Conservation (phyloP, 2,329 filamentous ascomycete species). For the Microdochium nivale region DNA sequence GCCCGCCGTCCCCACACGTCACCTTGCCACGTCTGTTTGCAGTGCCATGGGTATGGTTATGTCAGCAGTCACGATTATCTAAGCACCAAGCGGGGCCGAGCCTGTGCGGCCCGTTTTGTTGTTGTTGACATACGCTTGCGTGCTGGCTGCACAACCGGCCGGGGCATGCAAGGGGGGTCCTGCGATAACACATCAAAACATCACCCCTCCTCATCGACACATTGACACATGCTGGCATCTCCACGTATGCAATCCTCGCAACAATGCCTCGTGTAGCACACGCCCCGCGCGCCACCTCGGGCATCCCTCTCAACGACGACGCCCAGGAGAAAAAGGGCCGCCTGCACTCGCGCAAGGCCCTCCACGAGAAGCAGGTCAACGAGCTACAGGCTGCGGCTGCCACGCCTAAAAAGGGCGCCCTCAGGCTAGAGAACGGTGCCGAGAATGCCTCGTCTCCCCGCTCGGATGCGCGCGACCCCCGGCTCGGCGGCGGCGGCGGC, state of each 20-base stretch:
- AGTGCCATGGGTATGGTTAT: background rate
- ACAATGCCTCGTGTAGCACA: constrained; percentile 53
- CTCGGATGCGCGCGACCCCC: constrained; percentile 49
- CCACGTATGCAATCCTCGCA: constrained; percentile 5
- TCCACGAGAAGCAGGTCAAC: constrained; percentile 86
- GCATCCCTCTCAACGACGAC: constrained; percentile 92
- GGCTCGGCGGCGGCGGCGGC: constrained; percentile 24
- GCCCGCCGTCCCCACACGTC: too few relatives aligned
- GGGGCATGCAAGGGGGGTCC: background rate
- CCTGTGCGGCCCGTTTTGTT: too few relatives aligned
- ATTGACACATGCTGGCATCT: constrained; percentile 9
- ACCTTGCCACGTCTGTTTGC: too few relatives aligned
- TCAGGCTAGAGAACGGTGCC: constrained; percentile 44
- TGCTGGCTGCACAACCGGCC: background rate
- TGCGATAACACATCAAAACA: constrained; percentile 7
- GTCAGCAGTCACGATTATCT: background rate
- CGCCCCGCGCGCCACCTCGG: constrained; percentile 38
- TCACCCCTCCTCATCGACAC: constrained; percentile 7
- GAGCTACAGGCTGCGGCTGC: constrained; percentile 73
- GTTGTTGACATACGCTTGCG: background rate
- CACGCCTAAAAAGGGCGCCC: constrained; percentile 56
- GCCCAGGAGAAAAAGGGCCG: constrained; percentile 83
- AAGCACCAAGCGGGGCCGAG: background rate
- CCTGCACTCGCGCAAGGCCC: constrained; percentile 76
- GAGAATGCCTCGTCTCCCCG: constrained; percentile 48